Evolutionary conservation across 2,329 filamentous ascomycete genomes (phyloP).

Genomic region (Beauveria varroae): DNA sequence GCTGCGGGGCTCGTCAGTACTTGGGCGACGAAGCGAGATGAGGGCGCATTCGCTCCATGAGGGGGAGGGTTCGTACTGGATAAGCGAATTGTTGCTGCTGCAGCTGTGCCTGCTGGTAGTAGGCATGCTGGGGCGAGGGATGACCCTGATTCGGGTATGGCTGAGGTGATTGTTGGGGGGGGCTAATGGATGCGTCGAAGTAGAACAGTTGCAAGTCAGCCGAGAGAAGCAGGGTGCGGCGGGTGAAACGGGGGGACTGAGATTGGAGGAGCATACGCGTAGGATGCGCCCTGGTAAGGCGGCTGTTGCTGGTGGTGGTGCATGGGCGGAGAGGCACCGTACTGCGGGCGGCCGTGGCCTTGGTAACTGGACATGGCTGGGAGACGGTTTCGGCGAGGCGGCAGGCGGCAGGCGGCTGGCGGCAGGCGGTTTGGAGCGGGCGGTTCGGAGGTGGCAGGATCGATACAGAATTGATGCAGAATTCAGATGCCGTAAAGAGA

Average conservation of each 20-base stretch:
- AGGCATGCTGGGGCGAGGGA: constrained; percentile 33
- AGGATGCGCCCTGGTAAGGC: background rate
- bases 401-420: background rate
- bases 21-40: background rate
- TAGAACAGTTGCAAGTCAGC: background rate
- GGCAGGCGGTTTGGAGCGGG: background rate
- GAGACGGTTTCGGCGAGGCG: background rate
- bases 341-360: constrained; percentile 7
- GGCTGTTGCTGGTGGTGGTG: background rate
- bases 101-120: constrained; percentile 36
- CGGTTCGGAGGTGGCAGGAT: background rate
- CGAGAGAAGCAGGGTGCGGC: background rate
- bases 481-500: background rate
- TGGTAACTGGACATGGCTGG: constrained; percentile 7
- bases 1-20: constrained; percentile 13
- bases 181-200: background rate
- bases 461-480: background rate
- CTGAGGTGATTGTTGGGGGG: constrained; percentile 9
- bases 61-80: constrained; percentile 21
- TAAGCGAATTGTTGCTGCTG: constrained; percentile 42
- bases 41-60: background rate
- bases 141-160: constrained; percentile 36
- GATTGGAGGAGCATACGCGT: background rate
- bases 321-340: constrained; percentile 3
- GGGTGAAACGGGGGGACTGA: background rate